phyloP scores from a whole-genome alignment of 2,329 filamentous ascomycete genomes.

The Graphilbum ipis-grandicollis region DNA sequence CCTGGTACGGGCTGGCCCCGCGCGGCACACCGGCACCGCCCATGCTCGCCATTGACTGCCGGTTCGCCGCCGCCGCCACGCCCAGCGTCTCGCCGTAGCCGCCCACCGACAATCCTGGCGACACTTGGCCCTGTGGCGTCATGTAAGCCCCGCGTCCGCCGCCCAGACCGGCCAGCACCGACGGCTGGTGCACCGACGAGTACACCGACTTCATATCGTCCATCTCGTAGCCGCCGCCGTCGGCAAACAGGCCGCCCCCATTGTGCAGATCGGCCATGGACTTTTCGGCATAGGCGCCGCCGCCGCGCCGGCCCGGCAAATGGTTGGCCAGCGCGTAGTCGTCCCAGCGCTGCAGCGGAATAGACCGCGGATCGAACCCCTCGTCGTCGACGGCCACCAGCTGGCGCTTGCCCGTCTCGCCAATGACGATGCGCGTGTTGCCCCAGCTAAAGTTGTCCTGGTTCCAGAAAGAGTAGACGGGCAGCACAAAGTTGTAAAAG shows the following conservation, averaged over 20 bases:
- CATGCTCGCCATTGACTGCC: conserved; percentile 58
- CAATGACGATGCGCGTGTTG: conserved; percentile 93
- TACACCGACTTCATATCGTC: conserved; percentile 96
- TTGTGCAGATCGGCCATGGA: conserved; percentile 14
- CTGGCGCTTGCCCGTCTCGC: conserved; percentile 80
- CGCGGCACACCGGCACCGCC: conserved; percentile 31
- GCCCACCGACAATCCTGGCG: conserved; percentile 39
- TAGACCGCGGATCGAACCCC: conserved; percentile 76
- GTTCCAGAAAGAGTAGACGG: conserved; percentile 98
- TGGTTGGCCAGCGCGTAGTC: conserved; percentile 80
- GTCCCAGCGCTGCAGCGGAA: conserved; percentile 92
- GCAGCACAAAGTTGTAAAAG: conserved; percentile 79
- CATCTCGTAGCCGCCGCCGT: conserved; percentile 66
- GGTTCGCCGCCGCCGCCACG: conserved; percentile 32
- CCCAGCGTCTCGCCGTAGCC: conserved; percentile 25
- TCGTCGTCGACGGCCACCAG: conserved; percentile 76
- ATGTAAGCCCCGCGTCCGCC: conserved; percentile 54
- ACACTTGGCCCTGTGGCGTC: conserved; percentile 60
- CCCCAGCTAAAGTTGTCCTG: conserved; percentile 98
- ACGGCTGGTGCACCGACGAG: conserved; percentile 77
- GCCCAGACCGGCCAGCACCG: conserved; percentile 71
- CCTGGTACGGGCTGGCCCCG: conserved; percentile 40
- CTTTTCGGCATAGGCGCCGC: conserved; percentile 42
- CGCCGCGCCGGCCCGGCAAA: conserved; percentile 76
- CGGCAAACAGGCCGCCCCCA: conserved; percentile 42